Conservation (phyloP, 768 basidiomycete genomes). For the Sarcomyxa edulis region DNA sequence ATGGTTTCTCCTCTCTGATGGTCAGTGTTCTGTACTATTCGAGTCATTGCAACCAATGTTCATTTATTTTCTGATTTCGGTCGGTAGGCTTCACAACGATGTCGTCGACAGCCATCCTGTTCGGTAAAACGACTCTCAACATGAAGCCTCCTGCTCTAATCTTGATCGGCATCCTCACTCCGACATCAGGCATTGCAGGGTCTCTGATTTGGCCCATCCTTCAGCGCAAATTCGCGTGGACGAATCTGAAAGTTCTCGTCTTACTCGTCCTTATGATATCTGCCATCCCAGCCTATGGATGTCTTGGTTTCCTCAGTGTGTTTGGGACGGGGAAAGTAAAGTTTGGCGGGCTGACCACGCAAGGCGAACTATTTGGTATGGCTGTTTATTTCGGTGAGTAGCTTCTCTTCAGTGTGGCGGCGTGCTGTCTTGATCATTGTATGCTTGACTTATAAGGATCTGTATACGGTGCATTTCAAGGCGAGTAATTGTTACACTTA, state of each 20-base stretch:
- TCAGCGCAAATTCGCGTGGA: constrained; percentile 59
- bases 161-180: constrained; percentile 74
- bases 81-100: constrained; percentile 81
- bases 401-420: background rate
- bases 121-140: constrained; percentile 82
- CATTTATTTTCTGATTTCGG: background rate
- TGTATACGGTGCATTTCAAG: constrained; percentile 88
- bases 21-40: constrained; percentile 32
- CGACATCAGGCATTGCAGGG: constrained; percentile 73
- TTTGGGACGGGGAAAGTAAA: constrained; percentile 35
- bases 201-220: constrained; percentile 77
- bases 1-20: constrained; percentile 93
- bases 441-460: constrained; percentile 32
- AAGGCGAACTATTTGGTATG: constrained; percentile 80
- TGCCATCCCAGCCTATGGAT: constrained; percentile 74
- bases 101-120: constrained; percentile 87
- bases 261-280: constrained; percentile 63
- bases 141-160: constrained; percentile 78
- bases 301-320: constrained; percentile 65
- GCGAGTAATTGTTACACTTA: too few species aligned
- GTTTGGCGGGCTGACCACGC: constrained; percentile 74
- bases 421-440: background rate
- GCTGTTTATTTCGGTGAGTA: constrained; percentile 76
- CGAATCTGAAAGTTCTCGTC: constrained; percentile 64
- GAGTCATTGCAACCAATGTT: background rate